Evolutionary conservation across 352 stramenopile genomes (phyloP).

Genomic region (Phytophthora sojae): DNA sequence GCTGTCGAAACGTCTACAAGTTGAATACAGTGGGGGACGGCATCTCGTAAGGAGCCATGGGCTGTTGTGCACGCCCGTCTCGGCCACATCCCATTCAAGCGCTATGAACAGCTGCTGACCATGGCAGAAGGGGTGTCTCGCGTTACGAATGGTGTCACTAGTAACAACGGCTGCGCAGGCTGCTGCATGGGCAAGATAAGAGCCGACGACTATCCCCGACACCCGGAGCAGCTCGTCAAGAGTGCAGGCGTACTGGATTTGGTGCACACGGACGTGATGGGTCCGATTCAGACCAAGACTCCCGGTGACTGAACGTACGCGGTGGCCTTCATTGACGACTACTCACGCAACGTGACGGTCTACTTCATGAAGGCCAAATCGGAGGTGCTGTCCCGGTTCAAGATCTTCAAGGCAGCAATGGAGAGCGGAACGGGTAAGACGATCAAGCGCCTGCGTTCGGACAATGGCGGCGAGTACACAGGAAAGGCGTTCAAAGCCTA

Average conservation of each 20-base stretch:
- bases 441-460: neutral
- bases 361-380: constrained; percentile 21
- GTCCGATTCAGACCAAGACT: constrained; percentile 24
- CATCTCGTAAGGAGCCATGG: constrained; percentile 16
- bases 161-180: constrained; percentile 1
- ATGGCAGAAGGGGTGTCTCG: constrained; percentile 14
- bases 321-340: constrained; percentile 32
- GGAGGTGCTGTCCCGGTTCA: neutral
- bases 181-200: constrained; percentile 24
- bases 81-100: constrained; percentile 17
- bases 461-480: neutral
- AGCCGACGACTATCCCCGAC: constrained; percentile 2
- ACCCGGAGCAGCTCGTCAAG: constrained; percentile 19
- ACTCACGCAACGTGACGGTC: constrained; percentile 19
- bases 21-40: constrained; percentile 23
- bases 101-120: constrained; percentile 15
- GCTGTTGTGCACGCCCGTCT: constrained; percentile 11
- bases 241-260: constrained; percentile 11
- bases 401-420: neutral
- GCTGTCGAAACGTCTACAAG: constrained; percentile 27
- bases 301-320: constrained; percentile 17
- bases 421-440: neutral
- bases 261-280: constrained; percentile 28
- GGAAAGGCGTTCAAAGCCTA: neutral
- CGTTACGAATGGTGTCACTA: neutral